phyloP scores from a whole-genome alignment of 768 basidiomycete species.

The Podaxis mareebaensis region DNA sequence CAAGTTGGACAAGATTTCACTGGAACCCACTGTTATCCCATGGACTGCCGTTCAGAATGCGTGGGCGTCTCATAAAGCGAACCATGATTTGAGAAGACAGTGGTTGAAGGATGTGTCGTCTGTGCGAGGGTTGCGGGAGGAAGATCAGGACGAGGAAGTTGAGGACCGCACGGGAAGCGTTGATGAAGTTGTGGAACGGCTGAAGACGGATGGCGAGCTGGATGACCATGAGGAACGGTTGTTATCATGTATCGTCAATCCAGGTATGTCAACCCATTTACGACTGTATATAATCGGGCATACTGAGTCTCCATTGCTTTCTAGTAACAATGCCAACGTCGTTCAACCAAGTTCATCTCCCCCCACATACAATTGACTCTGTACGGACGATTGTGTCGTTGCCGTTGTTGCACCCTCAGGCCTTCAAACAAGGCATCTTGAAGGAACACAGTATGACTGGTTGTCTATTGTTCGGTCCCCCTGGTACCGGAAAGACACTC shows the following conservation, averaged over 20 bases:
- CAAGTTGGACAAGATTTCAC: slow-evolving; percentile 37
- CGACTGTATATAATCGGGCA: neutral
- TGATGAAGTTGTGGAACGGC: slow-evolving; percentile 75
- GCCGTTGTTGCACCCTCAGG: slow-evolving; percentile 82
- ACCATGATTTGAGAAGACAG: slow-evolving; percentile 51
- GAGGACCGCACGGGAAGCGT: slow-evolving; percentile 38
- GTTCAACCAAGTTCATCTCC: slow-evolving; percentile 87
- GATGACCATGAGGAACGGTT: slow-evolving; percentile 82
- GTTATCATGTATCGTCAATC: slow-evolving; percentile 83
- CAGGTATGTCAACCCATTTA: slow-evolving; percentile 45
- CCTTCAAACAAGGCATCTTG: slow-evolving; percentile 86
- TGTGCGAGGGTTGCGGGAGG: slow-evolving; percentile 21
- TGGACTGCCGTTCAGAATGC: slow-evolving; percentile 70
- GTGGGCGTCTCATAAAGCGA: slow-evolving; percentile 59
- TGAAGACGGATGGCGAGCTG: slow-evolving; percentile 75
- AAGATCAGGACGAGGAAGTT: slow-evolving; percentile 36
- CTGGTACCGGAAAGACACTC: slow-evolving; percentile 87
- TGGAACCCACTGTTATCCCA: slow-evolving; percentile 60
- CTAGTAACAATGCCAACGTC: slow-evolving; percentile 72
- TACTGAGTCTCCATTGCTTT: slow-evolving; percentile 14
- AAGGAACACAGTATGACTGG: slow-evolving; percentile 92
- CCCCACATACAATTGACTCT: slow-evolving; percentile 85
- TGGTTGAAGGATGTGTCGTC: slow-evolving; percentile 56
- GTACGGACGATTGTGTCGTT: slow-evolving; percentile 90
- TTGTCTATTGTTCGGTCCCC: slow-evolving; percentile 90